Base-by-base conservation (phyloP, 768 basidiomycete species). In the Rubroboletus pulcherrimus region DNA sequence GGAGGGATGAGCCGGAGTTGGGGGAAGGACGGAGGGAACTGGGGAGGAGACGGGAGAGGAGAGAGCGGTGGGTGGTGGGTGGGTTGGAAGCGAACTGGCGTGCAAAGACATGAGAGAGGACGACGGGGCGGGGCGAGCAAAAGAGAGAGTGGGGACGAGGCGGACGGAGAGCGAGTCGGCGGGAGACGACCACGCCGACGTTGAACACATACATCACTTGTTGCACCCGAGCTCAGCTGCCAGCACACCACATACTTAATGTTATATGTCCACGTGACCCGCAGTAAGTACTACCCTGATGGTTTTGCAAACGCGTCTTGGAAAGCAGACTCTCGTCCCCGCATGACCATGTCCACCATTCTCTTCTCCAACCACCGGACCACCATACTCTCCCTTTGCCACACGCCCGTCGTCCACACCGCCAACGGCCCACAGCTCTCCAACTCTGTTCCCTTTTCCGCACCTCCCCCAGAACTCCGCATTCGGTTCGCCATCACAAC, bases 401-500 rank as follows among this genome's bases (percentile, higher is more conserved):
- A 91, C 4, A 90, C 78, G 1, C 81, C 82, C 0, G 78, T 82
- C 33, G 88, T 90, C 85, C 82, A 88, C 33, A 91, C 74, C 0
- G 85, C 77, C 47, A 91, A 66, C 6, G 88, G 86, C 0, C 84
- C 85, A 26, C 54, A 10, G 26, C 41, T 30, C n/a, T 31, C 30
- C 47, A 34, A 14, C 7, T 29, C 48, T 14, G 35, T 19, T 7
- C n/a, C 21, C 2, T 29, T 33, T 41, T 21, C 45, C 10, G 8
- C 44, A 15, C 5, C 21, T n/a, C 21, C 35, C 7, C 21, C 46
- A 21, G 31, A n/a, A 10, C 29, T 69, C 70, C 24, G 49, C 76
- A 94, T 85, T 35, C 92, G 84, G 62, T 90, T 87, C 9, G 92
- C 87, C 71, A 98, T 77, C 50, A 98, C 81, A 17, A 94, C 74